Conservation (phyloP, 306 rosid genomes). For the Myrica gale region DNA sequence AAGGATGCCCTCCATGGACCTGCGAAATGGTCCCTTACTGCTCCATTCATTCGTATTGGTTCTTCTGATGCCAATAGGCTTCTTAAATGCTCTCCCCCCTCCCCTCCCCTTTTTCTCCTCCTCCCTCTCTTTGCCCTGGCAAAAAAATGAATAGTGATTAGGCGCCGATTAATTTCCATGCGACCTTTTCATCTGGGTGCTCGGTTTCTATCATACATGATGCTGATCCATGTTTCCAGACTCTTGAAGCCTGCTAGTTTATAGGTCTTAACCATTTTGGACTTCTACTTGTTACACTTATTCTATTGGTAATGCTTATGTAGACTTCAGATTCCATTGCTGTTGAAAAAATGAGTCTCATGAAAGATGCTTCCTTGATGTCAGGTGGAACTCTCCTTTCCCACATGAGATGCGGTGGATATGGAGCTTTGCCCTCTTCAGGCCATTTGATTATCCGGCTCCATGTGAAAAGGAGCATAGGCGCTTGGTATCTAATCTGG, state of each 20-base stretch:
- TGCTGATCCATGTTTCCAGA: background rate
- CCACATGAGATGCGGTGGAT: constrained; percentile 36
- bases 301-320: background rate
- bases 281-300: background rate
- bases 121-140: no score
- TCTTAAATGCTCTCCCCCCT: no score
- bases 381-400: constrained; percentile 47
- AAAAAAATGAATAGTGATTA: no score
- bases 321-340: constrained; percentile 1
- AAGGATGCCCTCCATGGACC: no score
- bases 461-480: constrained; percentile 34
- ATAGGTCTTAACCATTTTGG: background rate
- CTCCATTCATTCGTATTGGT: no score
- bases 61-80: no score
- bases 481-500: constrained; percentile 32
- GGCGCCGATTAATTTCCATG: no score
- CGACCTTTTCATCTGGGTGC: no score
- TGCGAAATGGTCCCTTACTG: no score
- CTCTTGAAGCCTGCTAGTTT: background rate
- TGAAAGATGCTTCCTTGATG: constrained; percentile 24
- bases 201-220: background rate
- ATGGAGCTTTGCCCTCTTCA: constrained; percentile 35
- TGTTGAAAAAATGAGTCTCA: background rate
- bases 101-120: no score
- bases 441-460: constrained; percentile 40